Percentiles rank a stretch among this genome's conserved stretches.
phyloP scores from a whole-genome alignment of 2,329 filamentous ascomycete genomes.

The Sporothrix variecibatus region DNA sequence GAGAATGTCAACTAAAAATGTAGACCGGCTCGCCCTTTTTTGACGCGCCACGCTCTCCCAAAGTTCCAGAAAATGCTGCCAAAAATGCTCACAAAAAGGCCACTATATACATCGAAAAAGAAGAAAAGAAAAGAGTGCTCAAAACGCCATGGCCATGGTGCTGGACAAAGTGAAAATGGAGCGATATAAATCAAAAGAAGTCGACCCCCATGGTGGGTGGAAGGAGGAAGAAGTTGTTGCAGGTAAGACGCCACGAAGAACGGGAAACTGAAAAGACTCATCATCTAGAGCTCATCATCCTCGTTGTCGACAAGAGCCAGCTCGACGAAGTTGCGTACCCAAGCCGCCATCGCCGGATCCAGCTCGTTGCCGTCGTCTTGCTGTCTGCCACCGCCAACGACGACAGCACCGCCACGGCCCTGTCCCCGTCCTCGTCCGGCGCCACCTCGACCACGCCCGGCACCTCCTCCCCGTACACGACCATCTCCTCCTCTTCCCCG shows the following conservation, averaged over 20 bases:
- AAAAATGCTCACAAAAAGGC: background rate
- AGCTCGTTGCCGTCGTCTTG: slow-evolving; percentile 6
- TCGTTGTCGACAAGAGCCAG: slow-evolving; percentile 32
- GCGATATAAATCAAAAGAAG: background rate
- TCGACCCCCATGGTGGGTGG: background rate
- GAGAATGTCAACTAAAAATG: too few species aligned
- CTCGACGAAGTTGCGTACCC: slow-evolving; percentile 32
- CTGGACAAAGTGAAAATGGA: background rate
- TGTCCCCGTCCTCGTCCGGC: slow-evolving; percentile 2
- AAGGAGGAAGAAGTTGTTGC: too few species aligned
- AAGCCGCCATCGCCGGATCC: slow-evolving; percentile 28
- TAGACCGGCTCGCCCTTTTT: background rate
- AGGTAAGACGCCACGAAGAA: background rate
- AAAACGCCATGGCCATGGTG: background rate
- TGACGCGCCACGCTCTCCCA: background rate
- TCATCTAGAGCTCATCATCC: slow-evolving; percentile 24
- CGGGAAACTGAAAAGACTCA: background rate
- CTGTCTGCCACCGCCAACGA: background rate
- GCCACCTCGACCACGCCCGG: slow-evolving; percentile 1
- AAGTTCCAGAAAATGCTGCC: background rate
- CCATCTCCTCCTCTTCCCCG: slow-evolving; percentile 4
- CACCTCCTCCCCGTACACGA: slow-evolving; percentile 6
- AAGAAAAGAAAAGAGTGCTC: background rate
- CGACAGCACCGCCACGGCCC: background rate
- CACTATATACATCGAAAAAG: background rate